Conservation (phyloP, 2,329 filamentous ascomycete genomes). For the Bipolaris victoriae region DNA sequence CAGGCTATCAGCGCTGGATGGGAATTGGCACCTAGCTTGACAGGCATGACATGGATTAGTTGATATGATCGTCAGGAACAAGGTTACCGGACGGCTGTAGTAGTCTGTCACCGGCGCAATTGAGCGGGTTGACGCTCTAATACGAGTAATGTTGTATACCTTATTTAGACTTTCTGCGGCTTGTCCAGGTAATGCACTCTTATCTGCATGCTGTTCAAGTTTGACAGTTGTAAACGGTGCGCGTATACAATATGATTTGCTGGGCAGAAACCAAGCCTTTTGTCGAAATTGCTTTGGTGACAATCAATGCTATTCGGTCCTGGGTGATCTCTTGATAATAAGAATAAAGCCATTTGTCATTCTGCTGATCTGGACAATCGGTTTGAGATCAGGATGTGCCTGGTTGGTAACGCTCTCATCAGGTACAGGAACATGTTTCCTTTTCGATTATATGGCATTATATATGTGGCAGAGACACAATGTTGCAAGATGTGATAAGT, state of each 20-base stretch:
- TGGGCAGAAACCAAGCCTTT: neutral
- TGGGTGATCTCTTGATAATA: neutral
- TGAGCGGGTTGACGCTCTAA: no score
- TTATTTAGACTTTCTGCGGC: neutral
- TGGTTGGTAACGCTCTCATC: neutral
- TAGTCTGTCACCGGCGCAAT: neutral
- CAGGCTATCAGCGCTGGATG: conserved; percentile 20
- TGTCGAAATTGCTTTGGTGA: neutral
- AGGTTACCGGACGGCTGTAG: neutral
- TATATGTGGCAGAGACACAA: neutral
- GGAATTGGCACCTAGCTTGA: conserved; percentile 12
- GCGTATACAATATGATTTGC: neutral
- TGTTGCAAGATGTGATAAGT: neutral
- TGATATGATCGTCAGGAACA: conserved; percentile 31
- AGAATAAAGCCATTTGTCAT: neutral
- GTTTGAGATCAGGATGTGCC: neutral
- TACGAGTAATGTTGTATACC: neutral
- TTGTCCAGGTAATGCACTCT: neutral
- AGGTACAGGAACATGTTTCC: neutral
- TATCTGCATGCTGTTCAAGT: neutral
- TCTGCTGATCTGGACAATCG: neutral
- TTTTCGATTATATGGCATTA: neutral
- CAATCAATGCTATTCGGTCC: neutral
- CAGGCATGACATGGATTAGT: conserved; percentile 21
- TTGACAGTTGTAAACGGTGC: neutral